These are phyloP conservation scores for Scytalidium sp. DNA, from an alignment of 2,329 filamentous ascomycete species.

Conservation along the genomic window DNA sequence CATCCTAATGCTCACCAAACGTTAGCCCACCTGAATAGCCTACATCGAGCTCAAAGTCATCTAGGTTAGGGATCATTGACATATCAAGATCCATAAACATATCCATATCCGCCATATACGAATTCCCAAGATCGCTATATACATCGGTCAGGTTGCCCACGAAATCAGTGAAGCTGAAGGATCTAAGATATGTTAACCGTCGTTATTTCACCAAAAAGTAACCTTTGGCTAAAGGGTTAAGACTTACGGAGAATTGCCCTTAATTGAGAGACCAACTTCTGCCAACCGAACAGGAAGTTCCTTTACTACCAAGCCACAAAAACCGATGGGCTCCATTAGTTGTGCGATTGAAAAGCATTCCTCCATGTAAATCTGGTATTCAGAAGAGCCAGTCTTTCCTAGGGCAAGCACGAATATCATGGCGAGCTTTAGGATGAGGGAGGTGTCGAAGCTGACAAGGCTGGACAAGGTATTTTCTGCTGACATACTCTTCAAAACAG, in stretches of 20 bases:
- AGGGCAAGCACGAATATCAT: constrained; percentile 15
- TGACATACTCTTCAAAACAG: constrained; percentile 12
- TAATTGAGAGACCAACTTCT: constrained; percentile 8
- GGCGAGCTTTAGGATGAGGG: constrained; percentile 11
- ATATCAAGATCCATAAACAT: constrained; percentile 8
- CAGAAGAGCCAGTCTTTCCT: constrained; percentile 8
- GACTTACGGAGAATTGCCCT: constrained; percentile 1
- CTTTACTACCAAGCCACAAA: constrained; percentile 11
- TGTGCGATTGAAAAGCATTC: constrained; percentile 9
- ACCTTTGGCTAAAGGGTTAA: too few relatives aligned
- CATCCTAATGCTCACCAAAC: too few relatives aligned
- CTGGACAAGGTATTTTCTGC: constrained; percentile 12
- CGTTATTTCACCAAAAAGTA: too few relatives aligned
- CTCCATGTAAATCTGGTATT: constrained; percentile 10
- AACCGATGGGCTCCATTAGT: constrained; percentile 16
- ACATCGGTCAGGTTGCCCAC: constrained; percentile 6
- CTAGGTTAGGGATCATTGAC: neutral
- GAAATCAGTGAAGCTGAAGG: constrained; percentile 1
- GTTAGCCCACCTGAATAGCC: neutral
- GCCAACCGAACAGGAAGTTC: constrained; percentile 12
- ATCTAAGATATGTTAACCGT: neutral
- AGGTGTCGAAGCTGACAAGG: constrained; percentile 13
- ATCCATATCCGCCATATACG: constrained; percentile 15
- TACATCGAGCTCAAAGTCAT: neutral
- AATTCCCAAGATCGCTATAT: constrained; percentile 9